phyloP scores from a whole-genome alignment of 140 eudicot species.

The Senecio squalidus region DNA sequence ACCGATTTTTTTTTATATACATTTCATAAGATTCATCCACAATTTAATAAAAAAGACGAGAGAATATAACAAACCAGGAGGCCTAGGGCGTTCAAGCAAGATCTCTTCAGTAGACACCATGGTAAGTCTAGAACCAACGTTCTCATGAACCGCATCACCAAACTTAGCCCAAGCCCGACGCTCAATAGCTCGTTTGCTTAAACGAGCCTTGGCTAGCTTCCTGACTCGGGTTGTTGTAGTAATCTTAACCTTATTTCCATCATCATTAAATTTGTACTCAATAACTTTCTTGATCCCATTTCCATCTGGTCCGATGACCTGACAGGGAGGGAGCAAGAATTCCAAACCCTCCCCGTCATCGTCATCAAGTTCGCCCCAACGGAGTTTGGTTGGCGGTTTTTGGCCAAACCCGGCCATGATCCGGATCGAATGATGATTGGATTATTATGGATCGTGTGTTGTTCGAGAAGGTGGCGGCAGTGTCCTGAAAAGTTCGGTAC shows the following conservation, averaged over 20 bases:
- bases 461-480: constrained; percentile 6
- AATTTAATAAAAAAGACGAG: background rate
- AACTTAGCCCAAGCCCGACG: constrained; percentile 64
- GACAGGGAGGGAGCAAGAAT: constrained; percentile 55
- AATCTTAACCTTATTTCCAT: constrained; percentile 52
- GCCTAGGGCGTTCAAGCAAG: constrained; percentile 26
- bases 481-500: background rate
- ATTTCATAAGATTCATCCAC: background rate
- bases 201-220: constrained; percentile 51
- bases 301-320: constrained; percentile 48
- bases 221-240: constrained; percentile 49
- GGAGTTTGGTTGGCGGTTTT: constrained; percentile 33
- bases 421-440: background rate
- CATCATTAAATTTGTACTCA: constrained; percentile 50
- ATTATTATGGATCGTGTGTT: constrained; percentile 6
- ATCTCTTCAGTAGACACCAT: constrained; percentile 31
- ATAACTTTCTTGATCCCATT: constrained; percentile 56
- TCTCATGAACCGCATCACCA: constrained; percentile 43
- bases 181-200: constrained; percentile 62
- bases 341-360: constrained; percentile 51
- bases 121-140: constrained; percentile 28
- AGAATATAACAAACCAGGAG: constrained; percentile 23
- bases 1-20: no score
- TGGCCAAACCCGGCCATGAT: constrained; percentile 15
- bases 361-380: constrained; percentile 71